Evolutionary conservation across 2,329 filamentous ascomycete genomes (phyloP).

Genomic region (Periconia digitata): DNA sequence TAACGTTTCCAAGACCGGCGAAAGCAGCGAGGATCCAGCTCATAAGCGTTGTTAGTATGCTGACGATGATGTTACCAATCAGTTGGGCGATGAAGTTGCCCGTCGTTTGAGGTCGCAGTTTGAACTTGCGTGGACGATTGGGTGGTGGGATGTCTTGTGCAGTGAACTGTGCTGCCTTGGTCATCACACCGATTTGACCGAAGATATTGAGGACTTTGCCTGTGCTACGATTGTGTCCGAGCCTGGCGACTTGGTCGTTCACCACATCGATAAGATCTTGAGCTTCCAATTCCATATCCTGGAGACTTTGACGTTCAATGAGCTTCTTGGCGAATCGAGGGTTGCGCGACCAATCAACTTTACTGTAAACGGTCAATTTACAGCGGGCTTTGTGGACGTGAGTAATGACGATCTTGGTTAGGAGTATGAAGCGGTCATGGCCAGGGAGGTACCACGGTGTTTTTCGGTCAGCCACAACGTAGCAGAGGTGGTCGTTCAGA

Average conservation of each 20-base stretch:
- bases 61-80: constrained; percentile 71
- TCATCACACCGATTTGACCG: constrained; percentile 71
- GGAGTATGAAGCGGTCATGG: constrained; percentile 73
- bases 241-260: constrained; percentile 73
- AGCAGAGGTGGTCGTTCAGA: constrained; percentile 61
- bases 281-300: constrained; percentile 72
- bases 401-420: constrained; percentile 91
- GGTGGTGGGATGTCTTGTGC: constrained; percentile 40
- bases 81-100: constrained; percentile 73
- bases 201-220: constrained; percentile 80
- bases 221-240: constrained; percentile 73
- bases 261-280: constrained; percentile 75
- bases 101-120: constrained; percentile 58
- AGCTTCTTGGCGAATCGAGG: constrained; percentile 48
- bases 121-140: constrained; percentile 41
- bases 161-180: constrained; percentile 56
- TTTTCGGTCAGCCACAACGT: constrained; percentile 65
- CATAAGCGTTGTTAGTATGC: constrained; percentile 72
- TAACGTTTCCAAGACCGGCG: constrained; percentile 66
- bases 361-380: constrained; percentile 84
- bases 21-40: constrained; percentile 72
- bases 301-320: constrained; percentile 67
- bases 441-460: constrained; percentile 84
- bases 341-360: constrained; percentile 78
- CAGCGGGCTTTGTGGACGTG: constrained; percentile 89